Conservation (phyloP, 139 green algal species). For the Zygnema cylindricum region DNA sequence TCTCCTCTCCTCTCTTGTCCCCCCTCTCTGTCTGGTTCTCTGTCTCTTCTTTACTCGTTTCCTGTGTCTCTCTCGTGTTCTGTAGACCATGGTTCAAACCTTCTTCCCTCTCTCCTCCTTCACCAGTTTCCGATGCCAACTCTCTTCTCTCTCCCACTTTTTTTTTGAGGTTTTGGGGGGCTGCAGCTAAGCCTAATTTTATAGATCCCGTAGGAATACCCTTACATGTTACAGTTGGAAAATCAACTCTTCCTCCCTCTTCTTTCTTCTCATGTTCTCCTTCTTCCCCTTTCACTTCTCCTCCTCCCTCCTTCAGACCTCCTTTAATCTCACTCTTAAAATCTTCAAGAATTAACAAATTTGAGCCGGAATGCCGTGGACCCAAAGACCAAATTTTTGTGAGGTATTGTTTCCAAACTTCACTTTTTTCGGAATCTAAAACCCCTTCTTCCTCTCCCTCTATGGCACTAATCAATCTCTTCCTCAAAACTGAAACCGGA, state of each 20-base stretch:
- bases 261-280: background rate
- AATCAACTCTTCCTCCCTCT: too few relatives aligned
- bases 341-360: conserved; percentile 74
- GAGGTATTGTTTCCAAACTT: conserved; percentile 17
- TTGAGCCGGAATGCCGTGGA: conserved; percentile 79
- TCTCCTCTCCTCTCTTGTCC: background rate
- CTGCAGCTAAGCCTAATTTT: background rate
- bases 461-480: conserved; percentile 18
- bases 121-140: too few relatives aligned
- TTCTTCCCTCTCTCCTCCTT: conserved; percentile 24
- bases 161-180: background rate
- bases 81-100: conserved; percentile 41
- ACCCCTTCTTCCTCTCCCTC: conserved; percentile 32
- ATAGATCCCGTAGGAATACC: background rate
- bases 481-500: conserved; percentile 35
- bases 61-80: background rate
- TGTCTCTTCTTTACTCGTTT: background rate
- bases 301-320: conserved; percentile 6
- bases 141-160: too few relatives aligned
- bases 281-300: background rate
- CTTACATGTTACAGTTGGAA: too few relatives aligned
- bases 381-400: conserved; percentile 80
- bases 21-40: conserved; percentile 6
- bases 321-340: background rate
- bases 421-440: background rate